These are phyloP conservation scores for Sisymbrium altissimum DNA, from an alignment of 345 rosid species.

Conservation along the genomic window DNA sequence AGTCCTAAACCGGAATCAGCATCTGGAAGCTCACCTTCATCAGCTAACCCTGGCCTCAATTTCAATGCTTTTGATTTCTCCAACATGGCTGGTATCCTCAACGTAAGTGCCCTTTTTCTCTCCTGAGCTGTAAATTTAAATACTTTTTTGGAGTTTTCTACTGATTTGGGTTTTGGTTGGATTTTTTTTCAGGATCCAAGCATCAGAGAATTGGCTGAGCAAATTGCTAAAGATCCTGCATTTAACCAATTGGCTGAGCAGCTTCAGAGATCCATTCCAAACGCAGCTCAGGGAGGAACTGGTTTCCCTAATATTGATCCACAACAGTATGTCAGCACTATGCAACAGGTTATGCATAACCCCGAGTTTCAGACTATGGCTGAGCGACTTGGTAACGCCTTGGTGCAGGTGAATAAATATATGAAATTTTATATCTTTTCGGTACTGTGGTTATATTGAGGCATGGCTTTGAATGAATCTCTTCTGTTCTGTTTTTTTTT, in stretches of 20 bases:
- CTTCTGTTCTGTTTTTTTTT: neutral
- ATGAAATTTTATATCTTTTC: neutral
- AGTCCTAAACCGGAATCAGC: slow-evolving; percentile 50
- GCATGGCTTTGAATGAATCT: neutral
- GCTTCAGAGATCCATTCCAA: slow-evolving; percentile 76
- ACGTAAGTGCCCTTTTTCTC: slow-evolving; percentile 52
- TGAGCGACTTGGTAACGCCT: slow-evolving; percentile 81
- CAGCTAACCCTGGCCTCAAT: slow-evolving; percentile 37
- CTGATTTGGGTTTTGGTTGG: slow-evolving; percentile 18
- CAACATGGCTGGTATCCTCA: slow-evolving; percentile 72
- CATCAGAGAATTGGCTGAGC: slow-evolving; percentile 87
- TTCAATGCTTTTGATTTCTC: slow-evolving; percentile 93
- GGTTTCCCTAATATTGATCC: slow-evolving; percentile 66
- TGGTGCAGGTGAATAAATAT: slow-evolving; percentile 61
- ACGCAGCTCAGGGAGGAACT: slow-evolving; percentile 52
- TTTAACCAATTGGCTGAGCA: slow-evolving; percentile 98
- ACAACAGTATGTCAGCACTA: slow-evolving; percentile 70
- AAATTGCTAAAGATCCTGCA: slow-evolving; percentile 89
- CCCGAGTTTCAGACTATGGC: slow-evolving; percentile 97
- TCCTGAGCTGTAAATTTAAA: too few species aligned
- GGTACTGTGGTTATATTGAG: neutral
- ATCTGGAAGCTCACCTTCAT: slow-evolving; percentile 49
- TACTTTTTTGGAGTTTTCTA: neutral
- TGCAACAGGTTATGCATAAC: slow-evolving; percentile 98
- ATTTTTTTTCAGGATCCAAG: slow-evolving; percentile 70